These are phyloP conservation scores for Aphanomyces euteiches DNA, from an alignment of 352 stramenopile species.

Conservation along the genomic window DNA sequence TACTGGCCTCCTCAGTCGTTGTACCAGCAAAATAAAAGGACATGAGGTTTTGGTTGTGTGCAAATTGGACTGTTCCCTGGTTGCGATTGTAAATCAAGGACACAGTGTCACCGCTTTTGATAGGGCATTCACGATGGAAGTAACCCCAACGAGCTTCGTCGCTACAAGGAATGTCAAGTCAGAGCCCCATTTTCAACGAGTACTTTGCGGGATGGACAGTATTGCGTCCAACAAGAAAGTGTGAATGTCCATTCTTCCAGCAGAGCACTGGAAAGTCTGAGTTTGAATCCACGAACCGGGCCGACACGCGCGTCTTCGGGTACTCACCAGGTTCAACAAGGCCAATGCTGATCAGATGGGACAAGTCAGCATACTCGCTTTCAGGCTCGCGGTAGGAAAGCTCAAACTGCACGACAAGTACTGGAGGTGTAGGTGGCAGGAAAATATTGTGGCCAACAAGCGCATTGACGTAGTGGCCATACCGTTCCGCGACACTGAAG, in stretches of 20 bases:
- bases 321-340: conserved; percentile 26
- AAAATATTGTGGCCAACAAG: conserved; percentile 26
- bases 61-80: conserved; percentile 27
- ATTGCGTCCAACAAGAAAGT: conserved; percentile 23
- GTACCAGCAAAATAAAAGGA: conserved; percentile 29
- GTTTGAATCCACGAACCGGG: conserved; percentile 26
- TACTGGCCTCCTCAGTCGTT: not conserved
- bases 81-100: conserved; percentile 25
- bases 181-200: not conserved
- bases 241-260: conserved; percentile 24
- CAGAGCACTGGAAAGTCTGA: conserved; percentile 26
- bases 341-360: conserved; percentile 14
- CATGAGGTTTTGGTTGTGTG: conserved; percentile 26
- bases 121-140: conserved; percentile 18
- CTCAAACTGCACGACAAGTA: conserved; percentile 27
- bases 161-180: not conserved
- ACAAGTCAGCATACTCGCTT: conserved; percentile 8
- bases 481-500: conserved; percentile 16
- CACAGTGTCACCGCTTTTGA: conserved; percentile 27
- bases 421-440: not conserved
- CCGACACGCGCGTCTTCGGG: conserved; percentile 26
- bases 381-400: conserved; percentile 12
- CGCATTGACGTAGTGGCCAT: conserved; percentile 18
- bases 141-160: conserved; percentile 12
- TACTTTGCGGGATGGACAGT: conserved; percentile 11